phyloP scores from a whole-genome alignment of 2,329 filamentous ascomycete species.

The Camptophora hylomeconis region DNA sequence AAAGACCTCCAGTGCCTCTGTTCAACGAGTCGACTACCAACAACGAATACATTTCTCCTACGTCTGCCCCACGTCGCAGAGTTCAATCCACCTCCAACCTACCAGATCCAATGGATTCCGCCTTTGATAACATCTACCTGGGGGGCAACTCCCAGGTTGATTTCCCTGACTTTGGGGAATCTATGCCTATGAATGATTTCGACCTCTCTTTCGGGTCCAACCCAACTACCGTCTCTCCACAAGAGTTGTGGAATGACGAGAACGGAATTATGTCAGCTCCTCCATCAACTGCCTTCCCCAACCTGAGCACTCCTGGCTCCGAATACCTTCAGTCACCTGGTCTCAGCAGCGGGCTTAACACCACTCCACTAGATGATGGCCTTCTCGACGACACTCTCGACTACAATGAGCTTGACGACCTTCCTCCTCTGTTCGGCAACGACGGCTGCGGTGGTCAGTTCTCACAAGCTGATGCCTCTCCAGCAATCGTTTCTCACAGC shows the following conservation, averaged over 20 bases:
- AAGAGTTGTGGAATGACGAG: slow-evolving; percentile 57
- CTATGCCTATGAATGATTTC: too few species aligned
- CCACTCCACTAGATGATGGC: slow-evolving; percentile 16
- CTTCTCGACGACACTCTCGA: slow-evolving; percentile 16
- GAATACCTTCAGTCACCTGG: slow-evolving; percentile 54
- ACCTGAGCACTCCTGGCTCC: slow-evolving; percentile 51
- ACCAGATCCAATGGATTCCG: slow-evolving; percentile 7
- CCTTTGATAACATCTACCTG: slow-evolving; percentile 16
- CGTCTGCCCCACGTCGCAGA: slow-evolving; percentile 20
- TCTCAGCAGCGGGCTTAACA: slow-evolving; percentile 16
- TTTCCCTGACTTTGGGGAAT: too few species aligned
- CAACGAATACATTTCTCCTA: slow-evolving; percentile 14
- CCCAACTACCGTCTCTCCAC: slow-evolving; percentile 59
- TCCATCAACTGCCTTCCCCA: slow-evolving; percentile 63
- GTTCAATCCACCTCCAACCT: slow-evolving; percentile 29
- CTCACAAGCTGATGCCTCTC: slow-evolving; percentile 20
- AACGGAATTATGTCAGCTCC: slow-evolving; percentile 45
- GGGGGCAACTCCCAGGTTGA: slow-evolving; percentile 9
- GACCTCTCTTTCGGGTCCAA: too few species aligned
- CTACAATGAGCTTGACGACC: slow-evolving; percentile 11
- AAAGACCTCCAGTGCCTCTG: slow-evolving; percentile 21
- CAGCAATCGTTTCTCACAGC: slow-evolving; percentile 4
- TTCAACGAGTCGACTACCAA: slow-evolving; percentile 17
- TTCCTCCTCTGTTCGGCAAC: slow-evolving; percentile 16
- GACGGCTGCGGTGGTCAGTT: slow-evolving; percentile 12